Percentiles rank a stretch among this genome's conserved stretches.
phyloP scores from a whole-genome alignment of 2,329 filamentous ascomycete species.

The Alternaria tenuissima region DNA sequence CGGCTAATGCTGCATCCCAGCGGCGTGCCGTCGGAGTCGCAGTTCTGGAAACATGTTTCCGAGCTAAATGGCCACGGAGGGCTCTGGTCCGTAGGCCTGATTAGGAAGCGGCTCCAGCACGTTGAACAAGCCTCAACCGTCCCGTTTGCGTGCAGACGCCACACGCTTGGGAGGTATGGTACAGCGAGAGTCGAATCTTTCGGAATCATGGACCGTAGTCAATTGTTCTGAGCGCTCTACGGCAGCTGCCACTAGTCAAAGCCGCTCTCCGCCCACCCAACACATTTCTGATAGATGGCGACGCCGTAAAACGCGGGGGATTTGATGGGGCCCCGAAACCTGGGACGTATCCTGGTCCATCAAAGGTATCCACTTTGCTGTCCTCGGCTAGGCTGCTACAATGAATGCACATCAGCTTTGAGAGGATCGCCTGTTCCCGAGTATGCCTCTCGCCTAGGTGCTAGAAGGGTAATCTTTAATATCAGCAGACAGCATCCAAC shows the following conservation, averaged over 20 bases:
- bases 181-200: neutral
- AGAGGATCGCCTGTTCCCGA: neutral
- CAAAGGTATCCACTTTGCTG: constrained; percentile 12
- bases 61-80: constrained; percentile 9
- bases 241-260: neutral
- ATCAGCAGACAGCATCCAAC: constrained; percentile 5
- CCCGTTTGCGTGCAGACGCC: constrained; percentile 8
- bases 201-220: neutral
- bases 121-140: constrained; percentile 11
- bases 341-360: constrained; percentile 5
- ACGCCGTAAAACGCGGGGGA: constrained; percentile 8
- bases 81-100: constrained; percentile 9
- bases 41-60: constrained; percentile 22
- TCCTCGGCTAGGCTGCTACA: constrained; percentile 14
- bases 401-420: neutral
- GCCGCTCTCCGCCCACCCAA: neutral
- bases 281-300: constrained; percentile 6
- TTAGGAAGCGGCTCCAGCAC: constrained; percentile 12
- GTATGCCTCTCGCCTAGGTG: neutral
- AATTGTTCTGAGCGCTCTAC: neutral
- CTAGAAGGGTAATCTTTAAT: neutral
- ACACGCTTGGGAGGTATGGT: neutral
- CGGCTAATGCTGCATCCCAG: constrained; percentile 20
- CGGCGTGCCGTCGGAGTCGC: constrained; percentile 11
- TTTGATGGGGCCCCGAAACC: constrained; percentile 14